phyloP scores from a whole-genome alignment of 108 stramenopile genomes.

The Parietichytrium sp. region DNA sequence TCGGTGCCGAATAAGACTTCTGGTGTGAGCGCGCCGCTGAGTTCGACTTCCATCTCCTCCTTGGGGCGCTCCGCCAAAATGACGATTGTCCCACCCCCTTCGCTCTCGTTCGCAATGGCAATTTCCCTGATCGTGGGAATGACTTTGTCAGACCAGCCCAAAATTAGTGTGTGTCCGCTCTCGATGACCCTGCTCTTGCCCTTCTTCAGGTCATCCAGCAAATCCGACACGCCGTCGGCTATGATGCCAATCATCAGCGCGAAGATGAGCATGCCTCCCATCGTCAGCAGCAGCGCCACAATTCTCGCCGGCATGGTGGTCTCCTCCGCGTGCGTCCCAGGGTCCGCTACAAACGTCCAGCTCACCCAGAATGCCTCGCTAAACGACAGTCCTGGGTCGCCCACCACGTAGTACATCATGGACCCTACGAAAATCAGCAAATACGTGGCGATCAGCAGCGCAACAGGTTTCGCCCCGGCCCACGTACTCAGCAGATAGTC shows the following conservation, averaged over 20 bases:
- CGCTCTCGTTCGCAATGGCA: conserved; percentile 57
- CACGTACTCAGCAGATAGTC: conserved; percentile 29
- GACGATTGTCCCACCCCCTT: conserved; percentile 58
- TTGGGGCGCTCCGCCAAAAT: conserved; percentile 51
- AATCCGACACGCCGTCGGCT: conserved; percentile 51
- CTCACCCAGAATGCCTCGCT: conserved; percentile 49
- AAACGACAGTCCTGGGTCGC: not conserved
- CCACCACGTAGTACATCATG: conserved; percentile 17
- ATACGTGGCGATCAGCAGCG: conserved; percentile 9
- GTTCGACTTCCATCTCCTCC: conserved; percentile 46
- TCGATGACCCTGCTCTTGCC: conserved; percentile 55
- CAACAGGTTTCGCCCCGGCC: conserved; percentile 21
- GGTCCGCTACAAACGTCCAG: conserved; percentile 60
- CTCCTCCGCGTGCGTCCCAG: conserved; percentile 54
- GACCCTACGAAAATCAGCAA: not conserved
- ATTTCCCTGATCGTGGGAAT: conserved; percentile 57
- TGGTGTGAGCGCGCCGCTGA: not conserved
- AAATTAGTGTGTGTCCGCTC: conserved; percentile 51
- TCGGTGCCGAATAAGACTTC: conserved; percentile 42
- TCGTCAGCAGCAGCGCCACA: conserved; percentile 50
- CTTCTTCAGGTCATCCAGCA: conserved; percentile 60
- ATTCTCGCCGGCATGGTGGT: conserved; percentile 39
- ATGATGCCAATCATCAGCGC: conserved; percentile 64
- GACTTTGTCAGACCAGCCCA: conserved; percentile 58
- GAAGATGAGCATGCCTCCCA: conserved; percentile 61